Evolutionary conservation across 2,329 filamentous ascomycete genomes (phyloP).

Genomic region (Colletotrichum somersetense): DNA sequence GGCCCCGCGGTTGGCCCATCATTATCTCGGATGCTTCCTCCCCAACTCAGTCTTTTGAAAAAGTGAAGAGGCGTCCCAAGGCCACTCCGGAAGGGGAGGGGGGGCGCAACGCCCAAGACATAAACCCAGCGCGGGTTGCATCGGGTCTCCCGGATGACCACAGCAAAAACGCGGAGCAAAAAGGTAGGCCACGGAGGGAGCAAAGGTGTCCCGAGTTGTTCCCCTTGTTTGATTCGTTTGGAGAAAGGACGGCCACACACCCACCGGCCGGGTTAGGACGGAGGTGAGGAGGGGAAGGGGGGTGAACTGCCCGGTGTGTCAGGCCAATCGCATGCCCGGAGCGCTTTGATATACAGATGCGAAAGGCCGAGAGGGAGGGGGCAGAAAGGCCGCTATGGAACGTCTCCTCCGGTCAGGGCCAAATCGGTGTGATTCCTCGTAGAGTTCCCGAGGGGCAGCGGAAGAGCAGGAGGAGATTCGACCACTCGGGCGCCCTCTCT

Average conservation of each 20-base stretch:
- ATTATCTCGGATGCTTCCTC: not conserved
- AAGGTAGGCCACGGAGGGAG: conserved; percentile 2
- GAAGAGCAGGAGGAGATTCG: not conserved
- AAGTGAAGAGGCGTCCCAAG: conserved; percentile 2
- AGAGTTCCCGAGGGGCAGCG: not conserved
- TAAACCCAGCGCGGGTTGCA: conserved; percentile 27
- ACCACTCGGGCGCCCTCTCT: not conserved
- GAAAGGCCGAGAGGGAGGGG: not conserved
- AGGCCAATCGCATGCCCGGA: conserved; percentile 22
- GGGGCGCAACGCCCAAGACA: conserved; percentile 5
- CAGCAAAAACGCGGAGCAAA: conserved; percentile 1
- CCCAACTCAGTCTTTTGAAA: not conserved
- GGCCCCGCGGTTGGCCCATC: not conserved
- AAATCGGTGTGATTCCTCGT: conserved; percentile 41
- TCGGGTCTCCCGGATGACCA: conserved; percentile 19
- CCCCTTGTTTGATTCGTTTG: not conserved
- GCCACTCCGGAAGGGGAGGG: conserved; percentile 9
- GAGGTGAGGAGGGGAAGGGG: not conserved
- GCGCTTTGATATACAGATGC: conserved; percentile 3
- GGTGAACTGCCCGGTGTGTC: conserved; percentile 20
- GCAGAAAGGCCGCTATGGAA: not conserved
- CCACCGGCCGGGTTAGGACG: conserved; percentile 18
- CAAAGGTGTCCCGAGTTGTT: too few relatives aligned
- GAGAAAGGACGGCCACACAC: conserved; percentile 12
- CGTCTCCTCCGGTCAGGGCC: conserved; percentile 12